Base-by-base conservation (phyloP, 176 grass and related monocot species). In the Aechmea fasciata region DNA sequence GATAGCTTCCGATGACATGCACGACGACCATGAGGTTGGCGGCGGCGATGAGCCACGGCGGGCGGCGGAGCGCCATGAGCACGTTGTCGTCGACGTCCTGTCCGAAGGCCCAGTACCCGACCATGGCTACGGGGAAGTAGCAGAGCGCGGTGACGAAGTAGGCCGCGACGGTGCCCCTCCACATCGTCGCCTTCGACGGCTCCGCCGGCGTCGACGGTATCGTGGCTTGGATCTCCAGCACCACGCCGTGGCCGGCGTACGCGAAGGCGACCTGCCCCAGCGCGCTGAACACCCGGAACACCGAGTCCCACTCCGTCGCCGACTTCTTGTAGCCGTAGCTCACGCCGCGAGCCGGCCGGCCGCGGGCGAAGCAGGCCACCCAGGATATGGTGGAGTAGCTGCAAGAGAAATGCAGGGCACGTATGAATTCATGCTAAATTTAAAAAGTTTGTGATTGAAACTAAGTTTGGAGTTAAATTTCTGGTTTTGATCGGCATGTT, bases 261-360 rank as follows among this genome's bases (percentile, higher is more conserved):
- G 87, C 87, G 69, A 90, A 86, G 33, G 87, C 87, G 57, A 90
- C 83, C 70, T 86, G 87, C 49, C 87, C 87, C 73, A 90, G 83
- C 51, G 87, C 87, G 71, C 80, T 55, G 76, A 72, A 90, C 72
- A 90, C 87, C 69, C 87, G 69, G 73, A 90, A 78, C 80, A 20
- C 10, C 23, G 73, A 15, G 69, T 86, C 87, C 50, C 70, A 66
- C 11, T 65, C 13, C 62, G 71, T 68, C 5, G 33, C 33, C 6
- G 67, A 64, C 10, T 17, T 29, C 52, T 57, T 69, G 70, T 75
- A 75, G 28, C 49, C 78, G 62, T 89, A 89, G 82, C 86, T 89
- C 24, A 89, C 86, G 2, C 53, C 75, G 29, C 1, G 11, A 1
- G 29, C 75, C 3, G 82, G 78, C 20, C 86, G 33, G 33, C 33